Evolutionary conservation across 768 basidiomycete genomes (phyloP), one percentile per base, ranked within the genome.

Genomic region (Tricholoma sp.): DNA sequence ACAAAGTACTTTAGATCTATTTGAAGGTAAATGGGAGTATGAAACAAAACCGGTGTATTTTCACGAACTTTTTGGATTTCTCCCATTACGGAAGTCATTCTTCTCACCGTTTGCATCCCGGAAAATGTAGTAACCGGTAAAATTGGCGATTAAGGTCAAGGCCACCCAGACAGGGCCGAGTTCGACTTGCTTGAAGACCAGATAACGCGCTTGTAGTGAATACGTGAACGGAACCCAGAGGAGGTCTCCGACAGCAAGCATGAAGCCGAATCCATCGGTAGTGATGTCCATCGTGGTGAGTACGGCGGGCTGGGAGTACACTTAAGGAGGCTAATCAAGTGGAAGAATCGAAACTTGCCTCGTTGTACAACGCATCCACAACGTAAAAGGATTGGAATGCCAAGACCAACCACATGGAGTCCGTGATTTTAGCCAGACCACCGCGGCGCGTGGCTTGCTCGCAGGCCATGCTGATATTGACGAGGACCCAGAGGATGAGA

Each of bases 271-370:
- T 10, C 97, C 97, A 64, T 99, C 97, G 10, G 90, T 91, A 3
- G 88, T 95, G 67, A 99, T 95, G 67, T 99, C 97, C 91, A 99
- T 99, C 3, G 89, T 94, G 0, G 92, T 95, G 57, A 98, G 79
- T 61, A 99, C 80, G 9, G 91, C 88, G 1, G 90, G 82, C 92
- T 97, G 62, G 0, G 35, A 43, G 43, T 31, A 22, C 19, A 14
- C 34, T 18, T 29, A 55, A 43, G 22, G 47, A 41, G 3, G 52
- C 10, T 4, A 1, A 4, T n/a, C 32, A 10, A 55, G 39, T 19
- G 7, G 11, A 47, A 50, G 18, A 51, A 12, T n/a, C 12, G 50
- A 19, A 57, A 63, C 66, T 14, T 58, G 90, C 94, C 80, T 98
- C 97, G 68, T 94, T 94, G 75, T 89, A 97, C 46, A 97, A 74